These are phyloP conservation scores for Colletotrichum salicis DNA, from an alignment of 2,329 filamentous ascomycete genomes.

Conservation along the genomic window DNA sequence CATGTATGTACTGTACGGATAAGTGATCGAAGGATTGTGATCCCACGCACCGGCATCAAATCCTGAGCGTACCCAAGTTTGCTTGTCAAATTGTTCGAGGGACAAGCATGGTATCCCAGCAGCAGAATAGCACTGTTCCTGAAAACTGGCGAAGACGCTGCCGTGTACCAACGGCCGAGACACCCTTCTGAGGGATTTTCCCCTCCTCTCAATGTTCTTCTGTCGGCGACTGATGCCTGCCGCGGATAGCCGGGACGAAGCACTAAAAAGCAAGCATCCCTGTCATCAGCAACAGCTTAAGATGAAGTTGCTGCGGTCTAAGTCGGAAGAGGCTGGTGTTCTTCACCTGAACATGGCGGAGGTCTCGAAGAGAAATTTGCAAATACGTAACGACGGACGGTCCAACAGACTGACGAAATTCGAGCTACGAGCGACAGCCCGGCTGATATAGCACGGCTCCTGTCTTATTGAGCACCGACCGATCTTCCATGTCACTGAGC, in stretches of 20 bases:
- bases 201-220: background rate
- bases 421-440: background rate
- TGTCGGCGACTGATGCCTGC: background rate
- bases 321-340: slow-evolving; percentile 3
- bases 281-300: background rate
- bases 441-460: background rate
- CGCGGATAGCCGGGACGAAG: slow-evolving; percentile 17
- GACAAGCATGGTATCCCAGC: background rate
- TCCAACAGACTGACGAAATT: background rate
- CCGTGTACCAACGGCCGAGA: slow-evolving; percentile 11
- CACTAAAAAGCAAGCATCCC: slow-evolving; percentile 17
- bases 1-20: background rate
- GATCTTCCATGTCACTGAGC: background rate
- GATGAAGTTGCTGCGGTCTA: slow-evolving; percentile 20
- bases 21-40: background rate
- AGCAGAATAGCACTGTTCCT: background rate
- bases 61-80: background rate
- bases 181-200: slow-evolving; percentile 17
- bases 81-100: background rate
- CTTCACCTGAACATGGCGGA: background rate
- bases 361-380: background rate
- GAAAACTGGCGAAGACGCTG: background rate
- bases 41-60: background rate
- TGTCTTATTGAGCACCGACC: too few relatives aligned
- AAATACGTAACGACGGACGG: background rate